These are phyloP conservation scores for Exophiala viscosa DNA, from an alignment of 2,329 filamentous ascomycete genomes.

Conservation along the genomic window DNA sequence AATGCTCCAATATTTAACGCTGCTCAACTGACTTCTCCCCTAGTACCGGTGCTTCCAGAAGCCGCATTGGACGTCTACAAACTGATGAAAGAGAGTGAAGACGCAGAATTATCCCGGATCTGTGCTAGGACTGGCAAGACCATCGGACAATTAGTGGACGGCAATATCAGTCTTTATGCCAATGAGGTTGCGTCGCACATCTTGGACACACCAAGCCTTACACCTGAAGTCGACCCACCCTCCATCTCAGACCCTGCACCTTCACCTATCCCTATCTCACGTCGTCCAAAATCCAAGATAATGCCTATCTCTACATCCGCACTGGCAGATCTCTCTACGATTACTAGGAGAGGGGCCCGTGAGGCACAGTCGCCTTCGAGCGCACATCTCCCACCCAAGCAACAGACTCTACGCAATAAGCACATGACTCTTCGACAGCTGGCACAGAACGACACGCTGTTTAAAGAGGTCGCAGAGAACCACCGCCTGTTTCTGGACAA, in stretches of 20 bases:
- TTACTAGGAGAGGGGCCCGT: no score
- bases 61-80: slow-evolving; percentile 8
- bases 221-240: background rate
- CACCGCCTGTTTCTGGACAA: background rate
- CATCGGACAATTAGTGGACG: slow-evolving; percentile 1
- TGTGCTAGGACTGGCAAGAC: background rate
- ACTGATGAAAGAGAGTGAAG: slow-evolving; percentile 8
- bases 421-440: background rate
- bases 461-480: background rate
- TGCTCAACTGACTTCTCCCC: background rate
- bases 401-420: background rate
- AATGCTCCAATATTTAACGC: background rate
- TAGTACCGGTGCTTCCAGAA: slow-evolving; percentile 11
- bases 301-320: no score
- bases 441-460: background rate
- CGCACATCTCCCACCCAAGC: background rate
- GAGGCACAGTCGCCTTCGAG: background rate
- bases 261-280: no score
- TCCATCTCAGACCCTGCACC: background rate
- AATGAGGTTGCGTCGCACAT: background rate
- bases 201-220: background rate
- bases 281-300: no score
- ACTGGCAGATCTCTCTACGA: no score
- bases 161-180: slow-evolving; percentile 4
- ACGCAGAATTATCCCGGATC: background rate